Evolutionary conservation across 345 rosid species (phyloP).

Genomic region (Melaleuca alternifolia): DNA sequence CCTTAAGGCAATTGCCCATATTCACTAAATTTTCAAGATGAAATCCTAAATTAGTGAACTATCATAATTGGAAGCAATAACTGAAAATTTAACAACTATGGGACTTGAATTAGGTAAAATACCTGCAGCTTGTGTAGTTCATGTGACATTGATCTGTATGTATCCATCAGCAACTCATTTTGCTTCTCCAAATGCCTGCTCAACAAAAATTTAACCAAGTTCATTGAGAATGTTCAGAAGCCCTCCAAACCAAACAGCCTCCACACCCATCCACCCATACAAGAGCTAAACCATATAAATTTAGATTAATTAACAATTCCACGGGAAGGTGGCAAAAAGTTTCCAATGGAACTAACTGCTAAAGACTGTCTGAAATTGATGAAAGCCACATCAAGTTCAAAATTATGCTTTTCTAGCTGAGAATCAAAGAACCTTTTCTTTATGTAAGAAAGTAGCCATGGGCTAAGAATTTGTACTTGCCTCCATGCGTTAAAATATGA

Average conservation of each 20-base stretch:
- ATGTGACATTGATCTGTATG: neutral
- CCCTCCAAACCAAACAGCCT: neutral
- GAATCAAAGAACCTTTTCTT: neutral
- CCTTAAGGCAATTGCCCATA: neutral
- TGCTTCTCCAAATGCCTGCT: constrained; percentile 12
- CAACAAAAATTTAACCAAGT: neutral
- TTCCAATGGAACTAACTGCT: neutral
- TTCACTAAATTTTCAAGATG: neutral
- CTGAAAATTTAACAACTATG: neutral
- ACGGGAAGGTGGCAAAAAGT: neutral
- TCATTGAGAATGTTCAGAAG: neutral
- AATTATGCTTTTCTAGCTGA: accelerated
- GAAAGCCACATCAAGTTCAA: neutral
- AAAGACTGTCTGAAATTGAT: neutral
- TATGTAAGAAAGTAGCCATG: neutral
- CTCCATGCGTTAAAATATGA: neutral
- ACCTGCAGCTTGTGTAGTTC: constrained; percentile 15
- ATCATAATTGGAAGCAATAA: neutral
- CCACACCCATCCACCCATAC: neutral
- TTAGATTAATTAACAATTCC: neutral
- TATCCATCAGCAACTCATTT: neutral
- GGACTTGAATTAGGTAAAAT: neutral
- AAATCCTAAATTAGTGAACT: neutral
- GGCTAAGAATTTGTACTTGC: neutral
- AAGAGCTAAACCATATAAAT: neutral